A percentile compares a stretch with the other conserved stretches of the same genome.
phyloP scores from a whole-genome alignment of 495 filamentous ascomycete genomes.

The Aspergillus ellipticus region DNA sequence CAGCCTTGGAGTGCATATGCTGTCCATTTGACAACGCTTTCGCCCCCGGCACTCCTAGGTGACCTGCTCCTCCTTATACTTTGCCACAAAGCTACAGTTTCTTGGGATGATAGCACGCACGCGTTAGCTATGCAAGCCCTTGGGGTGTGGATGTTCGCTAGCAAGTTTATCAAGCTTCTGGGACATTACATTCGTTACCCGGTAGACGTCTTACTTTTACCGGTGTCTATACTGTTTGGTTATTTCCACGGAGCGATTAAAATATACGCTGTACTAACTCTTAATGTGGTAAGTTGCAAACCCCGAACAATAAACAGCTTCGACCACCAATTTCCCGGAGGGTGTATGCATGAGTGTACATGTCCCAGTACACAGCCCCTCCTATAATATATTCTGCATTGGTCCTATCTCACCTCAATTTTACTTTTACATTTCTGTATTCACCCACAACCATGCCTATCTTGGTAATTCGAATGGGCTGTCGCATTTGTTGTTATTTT shows the following conservation, averaged over 20 bases:
- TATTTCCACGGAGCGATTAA: constrained; percentile 77
- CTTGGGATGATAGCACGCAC: constrained; percentile 41
- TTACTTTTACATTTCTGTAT: too few relatives aligned
- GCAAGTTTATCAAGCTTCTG: constrained; percentile 73
- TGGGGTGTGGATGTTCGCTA: constrained; percentile 60
- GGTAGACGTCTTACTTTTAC: constrained; percentile 62
- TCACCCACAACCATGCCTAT: background rate
- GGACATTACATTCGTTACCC: constrained; percentile 71
- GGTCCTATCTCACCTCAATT: background rate
- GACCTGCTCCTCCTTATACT: constrained; percentile 60
- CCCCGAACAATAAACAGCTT: constrained; percentile 5
- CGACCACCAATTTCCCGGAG: background rate
- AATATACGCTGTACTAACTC: constrained; percentile 66
- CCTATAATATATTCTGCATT: background rate
- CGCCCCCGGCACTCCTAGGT: constrained; percentile 62
- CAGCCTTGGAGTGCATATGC: constrained; percentile 76
- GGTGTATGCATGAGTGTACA: background rate
- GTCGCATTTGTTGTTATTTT: background rate
- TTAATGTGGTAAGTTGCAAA: constrained; percentile 58
- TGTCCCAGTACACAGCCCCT: constrained; percentile 4
- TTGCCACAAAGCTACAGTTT: constrained; percentile 42
- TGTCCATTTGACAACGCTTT: constrained; percentile 69
- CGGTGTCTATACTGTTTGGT: constrained; percentile 72
- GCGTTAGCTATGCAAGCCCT: constrained; percentile 48
- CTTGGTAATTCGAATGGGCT: background rate